These are phyloP conservation scores for Malus hybrid DNA, from an alignment of 331 rosid species.

Conservation along the genomic window DNA sequence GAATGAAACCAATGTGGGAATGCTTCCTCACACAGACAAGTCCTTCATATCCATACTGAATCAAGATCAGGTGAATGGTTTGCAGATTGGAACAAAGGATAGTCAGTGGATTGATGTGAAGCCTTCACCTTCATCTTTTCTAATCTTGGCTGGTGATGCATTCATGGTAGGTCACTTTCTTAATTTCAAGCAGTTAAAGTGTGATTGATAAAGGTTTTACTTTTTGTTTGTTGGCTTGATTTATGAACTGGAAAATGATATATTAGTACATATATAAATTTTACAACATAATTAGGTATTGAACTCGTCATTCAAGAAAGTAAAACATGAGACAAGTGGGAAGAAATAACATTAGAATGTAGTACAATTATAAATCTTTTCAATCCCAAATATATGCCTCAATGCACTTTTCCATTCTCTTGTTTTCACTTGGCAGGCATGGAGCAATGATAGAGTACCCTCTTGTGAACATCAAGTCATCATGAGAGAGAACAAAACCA, in stretches of 20 bases:
- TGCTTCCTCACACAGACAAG: conserved; percentile 9
- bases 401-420: not conserved
- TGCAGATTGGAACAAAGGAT: conserved; percentile 17
- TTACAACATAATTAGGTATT: no score
- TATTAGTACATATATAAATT: no score
- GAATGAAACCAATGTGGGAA: conserved; percentile 10
- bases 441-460: conserved; percentile 23
- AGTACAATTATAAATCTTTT: no score
- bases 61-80: conserved; percentile 10
- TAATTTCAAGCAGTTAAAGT: not conserved
- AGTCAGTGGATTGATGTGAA: conserved; percentile 16
- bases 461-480: conserved; percentile 16
- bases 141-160: conserved; percentile 13
- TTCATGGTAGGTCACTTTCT: conserved; percentile 5
- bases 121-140: conserved; percentile 9
- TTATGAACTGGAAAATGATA: no score
- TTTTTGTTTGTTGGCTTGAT: not conserved
- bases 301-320: no score
- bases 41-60: no score
- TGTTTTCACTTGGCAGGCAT: conserved; percentile 15
- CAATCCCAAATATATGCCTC: not conserved
- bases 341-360: no score
- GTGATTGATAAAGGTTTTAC: not conserved
- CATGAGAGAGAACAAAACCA: conserved; percentile 10
- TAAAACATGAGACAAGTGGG: no score